Evolutionary conservation across 805 yeast species (phyloP).

Genomic region (Pichia heedii): DNA sequence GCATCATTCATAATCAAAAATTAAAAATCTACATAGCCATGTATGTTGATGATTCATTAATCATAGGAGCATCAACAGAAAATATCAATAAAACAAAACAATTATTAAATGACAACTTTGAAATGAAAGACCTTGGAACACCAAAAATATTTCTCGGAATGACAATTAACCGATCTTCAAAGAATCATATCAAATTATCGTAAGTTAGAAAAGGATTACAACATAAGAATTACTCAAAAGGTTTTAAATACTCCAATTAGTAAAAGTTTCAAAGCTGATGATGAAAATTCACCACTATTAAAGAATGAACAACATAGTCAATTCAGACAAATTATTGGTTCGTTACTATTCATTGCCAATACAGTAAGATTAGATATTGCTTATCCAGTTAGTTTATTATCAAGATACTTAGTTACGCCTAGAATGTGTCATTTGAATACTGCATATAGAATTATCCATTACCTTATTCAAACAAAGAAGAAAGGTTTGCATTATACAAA

Average conservation of each 20-base stretch:
- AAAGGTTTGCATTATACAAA: neutral
- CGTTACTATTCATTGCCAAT: conserved; percentile 3
- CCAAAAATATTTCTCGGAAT: conserved; percentile 1
- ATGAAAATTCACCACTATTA: neutral
- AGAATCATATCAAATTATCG: too few relatives aligned
- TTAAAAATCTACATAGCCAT: neutral
- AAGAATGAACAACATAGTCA: neutral
- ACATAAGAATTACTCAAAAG: neutral
- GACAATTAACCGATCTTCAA: too few relatives aligned
- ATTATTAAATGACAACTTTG: neutral
- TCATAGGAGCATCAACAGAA: neutral
- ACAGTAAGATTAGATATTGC: conserved; percentile 8
- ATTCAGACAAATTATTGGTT: conserved; percentile 5
- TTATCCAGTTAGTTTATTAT: conserved; percentile 1
- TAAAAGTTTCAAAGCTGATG: neutral
- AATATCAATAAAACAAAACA: neutral
- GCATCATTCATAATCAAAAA: neutral
- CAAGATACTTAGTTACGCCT: neutral
- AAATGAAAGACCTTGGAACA: conserved; percentile 1
- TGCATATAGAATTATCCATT: conserved; percentile 2
- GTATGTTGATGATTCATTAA: conserved; percentile 1
- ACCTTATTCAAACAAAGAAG: conserved; percentile 1
- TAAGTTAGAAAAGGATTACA: neutral
- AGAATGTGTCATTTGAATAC: conserved; percentile 1
- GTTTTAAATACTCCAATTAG: neutral